Conservation (phyloP, 1,139 yeast species). For the Pichia sp. region DNA sequence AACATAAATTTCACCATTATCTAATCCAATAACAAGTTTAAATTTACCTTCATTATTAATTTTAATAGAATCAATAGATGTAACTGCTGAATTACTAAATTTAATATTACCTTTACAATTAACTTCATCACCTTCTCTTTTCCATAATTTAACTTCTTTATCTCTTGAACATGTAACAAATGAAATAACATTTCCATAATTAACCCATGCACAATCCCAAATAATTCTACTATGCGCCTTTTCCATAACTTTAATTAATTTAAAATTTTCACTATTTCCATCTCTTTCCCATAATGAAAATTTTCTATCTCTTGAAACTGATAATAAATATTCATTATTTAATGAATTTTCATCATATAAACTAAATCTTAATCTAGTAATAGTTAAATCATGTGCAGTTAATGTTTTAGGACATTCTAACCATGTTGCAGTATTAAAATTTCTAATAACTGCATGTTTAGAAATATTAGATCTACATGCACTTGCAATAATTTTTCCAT, state of each 20-base stretch:
- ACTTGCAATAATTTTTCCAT: conserved; percentile 62
- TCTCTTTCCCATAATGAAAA: conserved; percentile 68
- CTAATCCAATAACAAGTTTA: conserved; percentile 64
- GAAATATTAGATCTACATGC: conserved; percentile 87
- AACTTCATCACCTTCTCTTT: conserved; percentile 32
- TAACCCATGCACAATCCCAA: conserved; percentile 93
- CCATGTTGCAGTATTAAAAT: conserved; percentile 65
- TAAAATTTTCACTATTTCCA: conserved; percentile 32
- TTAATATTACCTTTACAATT: conserved; percentile 34
- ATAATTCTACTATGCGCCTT: conserved; percentile 89
- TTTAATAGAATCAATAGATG: conserved; percentile 58
- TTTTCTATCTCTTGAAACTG: conserved; percentile 89
- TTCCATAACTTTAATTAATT: conserved; percentile 40
- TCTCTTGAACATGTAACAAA: conserved; percentile 91
- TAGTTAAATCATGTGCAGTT: conserved; percentile 74
- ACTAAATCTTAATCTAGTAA: conserved; percentile 73
- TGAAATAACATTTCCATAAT: conserved; percentile 31
- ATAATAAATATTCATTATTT: conserved; percentile 45
- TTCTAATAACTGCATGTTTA: conserved; percentile 78
- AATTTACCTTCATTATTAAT: conserved; percentile 25
- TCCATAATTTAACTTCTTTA: conserved; percentile 71
- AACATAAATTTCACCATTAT: conserved; percentile 47
- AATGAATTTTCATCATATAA: background rate
- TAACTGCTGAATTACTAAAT: conserved; percentile 48
- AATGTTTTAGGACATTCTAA: conserved; percentile 43